phyloP scores from a whole-genome alignment of 441 rosid genomes.

The Eruca vesicaria region DNA sequence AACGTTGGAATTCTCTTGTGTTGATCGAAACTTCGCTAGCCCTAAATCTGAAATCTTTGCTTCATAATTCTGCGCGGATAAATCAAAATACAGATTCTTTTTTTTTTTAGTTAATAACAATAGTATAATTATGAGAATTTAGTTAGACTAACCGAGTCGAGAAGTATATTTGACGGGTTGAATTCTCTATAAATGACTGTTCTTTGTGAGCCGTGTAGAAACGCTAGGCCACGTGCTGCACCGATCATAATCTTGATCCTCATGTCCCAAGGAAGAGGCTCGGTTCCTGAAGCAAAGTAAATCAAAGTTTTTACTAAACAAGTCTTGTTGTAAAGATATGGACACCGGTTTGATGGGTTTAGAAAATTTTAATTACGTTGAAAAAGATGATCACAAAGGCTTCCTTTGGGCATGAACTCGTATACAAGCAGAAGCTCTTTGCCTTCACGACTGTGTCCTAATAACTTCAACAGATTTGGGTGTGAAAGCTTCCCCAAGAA shows the following conservation, averaged over 20 bases:
- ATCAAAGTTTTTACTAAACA: not conserved
- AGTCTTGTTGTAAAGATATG: not conserved
- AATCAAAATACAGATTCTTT: not conserved
- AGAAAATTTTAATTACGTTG: conserved; percentile 39
- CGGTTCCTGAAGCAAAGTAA: conserved; percentile 29
- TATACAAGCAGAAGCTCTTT: conserved; percentile 56
- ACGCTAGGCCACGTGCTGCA: conserved; percentile 59
- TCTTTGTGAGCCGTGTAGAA: conserved; percentile 49
- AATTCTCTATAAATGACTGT: conserved; percentile 62
- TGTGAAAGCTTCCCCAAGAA: conserved; percentile 59
- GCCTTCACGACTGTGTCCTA: conserved; percentile 65
- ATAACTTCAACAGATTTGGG: conserved; percentile 49
- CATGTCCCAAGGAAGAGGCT: conserved; percentile 61
- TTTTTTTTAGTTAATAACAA: too few relatives aligned
- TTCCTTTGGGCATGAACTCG: conserved; percentile 57
- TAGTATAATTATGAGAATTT: too few relatives aligned
- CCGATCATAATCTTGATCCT: conserved; percentile 53
- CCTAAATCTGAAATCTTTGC: conserved; percentile 59
- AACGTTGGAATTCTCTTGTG: conserved; percentile 48
- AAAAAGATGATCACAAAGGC: conserved; percentile 56
- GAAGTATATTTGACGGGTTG: conserved; percentile 58
- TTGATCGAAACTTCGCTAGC: conserved; percentile 52
- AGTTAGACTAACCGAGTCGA: conserved; percentile 46
- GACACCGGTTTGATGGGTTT: not conserved
- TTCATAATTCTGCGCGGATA: conserved; percentile 35